phyloP scores from a whole-genome alignment of 2,329 filamentous ascomycete species.

The Curvularia sp. region DNA sequence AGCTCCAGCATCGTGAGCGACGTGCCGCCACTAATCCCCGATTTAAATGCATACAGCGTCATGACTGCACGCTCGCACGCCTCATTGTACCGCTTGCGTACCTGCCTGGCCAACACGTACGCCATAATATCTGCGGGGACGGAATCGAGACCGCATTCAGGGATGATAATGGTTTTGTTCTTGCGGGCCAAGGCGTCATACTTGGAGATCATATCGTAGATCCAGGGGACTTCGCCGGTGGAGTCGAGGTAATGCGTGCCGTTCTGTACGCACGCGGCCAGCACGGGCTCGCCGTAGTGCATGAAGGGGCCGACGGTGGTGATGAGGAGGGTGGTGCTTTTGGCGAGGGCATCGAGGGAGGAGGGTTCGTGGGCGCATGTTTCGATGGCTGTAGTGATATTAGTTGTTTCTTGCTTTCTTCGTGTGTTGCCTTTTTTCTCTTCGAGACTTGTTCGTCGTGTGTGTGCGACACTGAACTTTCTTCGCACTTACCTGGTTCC shows the following conservation, averaged over 20 bases:
- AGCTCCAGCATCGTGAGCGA: constrained; percentile 70
- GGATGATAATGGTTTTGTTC: constrained; percentile 67
- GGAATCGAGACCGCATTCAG: constrained; percentile 66
- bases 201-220: constrained; percentile 66
- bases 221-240: constrained; percentile 70
- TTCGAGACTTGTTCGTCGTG: neutral
- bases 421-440: neutral
- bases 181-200: constrained; percentile 66
- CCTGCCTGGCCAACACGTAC: constrained; percentile 59
- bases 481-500: constrained; percentile 65
- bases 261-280: constrained; percentile 68
- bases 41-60: constrained; percentile 62
- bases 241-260: constrained; percentile 73
- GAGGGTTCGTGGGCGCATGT: constrained; percentile 53
- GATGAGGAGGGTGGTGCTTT: constrained; percentile 65
- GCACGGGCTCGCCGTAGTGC: constrained; percentile 68
- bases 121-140: constrained; percentile 66
- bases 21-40: constrained; percentile 61
- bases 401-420: constrained; percentile 1
- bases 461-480: neutral
- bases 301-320: constrained; percentile 70
- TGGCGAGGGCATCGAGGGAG: constrained; percentile 60
- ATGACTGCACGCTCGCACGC: constrained; percentile 60
- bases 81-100: constrained; percentile 60
- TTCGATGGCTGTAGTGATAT: constrained; percentile 48